Evolutionary conservation across 805 yeast species (phyloP), one percentile per base, ranked within the genome.

Genomic region (Sugiyamaella smithiae): DNA sequence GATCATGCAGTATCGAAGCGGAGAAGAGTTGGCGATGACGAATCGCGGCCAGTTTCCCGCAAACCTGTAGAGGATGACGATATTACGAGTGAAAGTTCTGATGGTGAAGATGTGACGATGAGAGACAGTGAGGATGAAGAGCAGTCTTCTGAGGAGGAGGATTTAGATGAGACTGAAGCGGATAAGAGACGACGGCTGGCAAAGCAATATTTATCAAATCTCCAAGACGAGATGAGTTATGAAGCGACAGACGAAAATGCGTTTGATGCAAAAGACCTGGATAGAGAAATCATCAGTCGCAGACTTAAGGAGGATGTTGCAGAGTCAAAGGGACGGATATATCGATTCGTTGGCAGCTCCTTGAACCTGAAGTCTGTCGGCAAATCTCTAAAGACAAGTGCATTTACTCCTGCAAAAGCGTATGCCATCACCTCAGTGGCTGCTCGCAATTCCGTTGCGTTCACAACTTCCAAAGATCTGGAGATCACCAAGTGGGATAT

Each of bases 111-210:
- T n/a, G 14, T 17, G 33, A 50, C 44, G 50, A 53, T 44, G 35
- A 60, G 45, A 19, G 53, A 33, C 17, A 53, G 50, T 14, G 57
- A 49, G 1, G 62, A 51, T 5, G 59, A 20, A 45, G 49, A 43
- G 31, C 11, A 14, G 12, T 14, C 16, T 14, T 50, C 38, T 50
- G 56, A 46, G 19, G 58, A 48, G 22, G 53, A 41, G 33, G 52
- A 43, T 19, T 51, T 35, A 46, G 52, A 48, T 40, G 51, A 48
- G 44, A 48, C 80, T 42, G 95, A 90, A 6, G 95, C 96, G 0
- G 99, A 93, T 62, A 89, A 88, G 67, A 80, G 99, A 67, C 80
- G 99, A 68, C 75, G 98, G 62, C 74, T 93, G 51, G 98, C 98
- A 14, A 89, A 89, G 67, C 93, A 90, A 67, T 93, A 93, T 66